Percentiles rank a stretch among this genome's conserved stretches.
These are phyloP conservation scores for Coniophora puteana DNA, from an alignment of 1,284 basidiomycete species.

Conservation along the genomic window DNA sequence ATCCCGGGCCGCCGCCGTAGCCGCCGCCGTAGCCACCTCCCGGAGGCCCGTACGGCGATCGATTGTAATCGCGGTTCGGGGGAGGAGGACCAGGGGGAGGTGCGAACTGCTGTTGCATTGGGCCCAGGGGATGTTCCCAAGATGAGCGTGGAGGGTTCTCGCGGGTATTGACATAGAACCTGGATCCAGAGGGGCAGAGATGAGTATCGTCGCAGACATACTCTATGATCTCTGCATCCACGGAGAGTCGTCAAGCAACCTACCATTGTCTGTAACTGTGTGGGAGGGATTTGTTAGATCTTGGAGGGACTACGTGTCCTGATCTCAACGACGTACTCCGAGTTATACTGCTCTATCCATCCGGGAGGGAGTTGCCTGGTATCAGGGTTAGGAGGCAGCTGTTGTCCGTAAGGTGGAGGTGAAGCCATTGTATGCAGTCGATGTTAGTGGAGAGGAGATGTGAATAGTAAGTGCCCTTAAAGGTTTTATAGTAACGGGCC, in stretches of 20 bases:
- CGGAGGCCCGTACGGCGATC: constrained; percentile 28
- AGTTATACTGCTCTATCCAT: constrained; percentile 67
- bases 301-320: not conserved
- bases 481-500: constrained; percentile 15
- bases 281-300: constrained; percentile 15
- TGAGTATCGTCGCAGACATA: not conserved
- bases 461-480: too few species aligned
- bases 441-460: constrained; percentile 3
- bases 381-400: constrained; percentile 61
- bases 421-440: constrained; percentile 34
- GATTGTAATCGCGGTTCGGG: constrained; percentile 21
- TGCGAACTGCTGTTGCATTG: constrained; percentile 34
- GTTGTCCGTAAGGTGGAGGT: constrained; percentile 41
- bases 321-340: constrained; percentile 45
- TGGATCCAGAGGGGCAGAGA: constrained; percentile 20
- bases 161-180: constrained; percentile 70
- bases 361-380: constrained; percentile 60
- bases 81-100: constrained; percentile 36
- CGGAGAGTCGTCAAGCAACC: too few species aligned
- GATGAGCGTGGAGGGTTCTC: constrained; percentile 57
- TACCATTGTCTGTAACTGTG: constrained; percentile 67
- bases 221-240: constrained; percentile 4
- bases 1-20: constrained; percentile 19
- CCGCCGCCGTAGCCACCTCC: constrained; percentile 17
- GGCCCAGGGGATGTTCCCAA: constrained; percentile 64